Evolutionary conservation across 106 monocot species (phyloP), one percentile per base, ranked within the genome.

Genomic region (Dioscorea zingiberensis): DNA sequence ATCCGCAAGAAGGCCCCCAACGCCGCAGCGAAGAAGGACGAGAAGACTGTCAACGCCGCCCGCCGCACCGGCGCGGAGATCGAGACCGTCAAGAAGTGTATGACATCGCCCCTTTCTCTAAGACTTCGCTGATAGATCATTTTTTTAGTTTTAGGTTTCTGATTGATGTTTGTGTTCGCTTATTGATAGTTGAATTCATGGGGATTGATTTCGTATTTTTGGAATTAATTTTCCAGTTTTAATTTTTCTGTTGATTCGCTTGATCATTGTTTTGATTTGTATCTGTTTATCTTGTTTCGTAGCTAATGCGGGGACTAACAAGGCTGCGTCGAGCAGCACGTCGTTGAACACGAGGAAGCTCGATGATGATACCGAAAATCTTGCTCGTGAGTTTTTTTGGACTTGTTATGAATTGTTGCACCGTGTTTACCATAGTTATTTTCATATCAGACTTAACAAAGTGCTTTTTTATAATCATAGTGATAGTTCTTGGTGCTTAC

Each of bases 21-120:
- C 73, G 60, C 95, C 66, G 91, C 91, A 70, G 95, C 95, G 59
- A 91, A 85, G 76, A 95, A 88, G 79, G 95, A 95, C 76, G 95
- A 91, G 81, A 95, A 95, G 70, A 79, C 91, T 63, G 91, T 91
- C 85, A 95, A 95, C 88, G 95, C 95, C 60, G 95, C 95, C 60
- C 82, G 95, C 24, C 85, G 95, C 59, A 77, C 73, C 63, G 95
- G 95, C 58, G 95, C 87, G 13, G 95, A 95, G 30, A 88, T 95
- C 83, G 95, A 95, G 62, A 87, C 85, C 63, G 22, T 91, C 45
- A 95, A 73, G 67, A 95, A 95, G 65, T 85, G 95, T 95, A 77
- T 13, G 12, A 6, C 47, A 38, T 38, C 38, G 6, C 4, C 38
- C 38, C 4, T 6, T 38, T 38, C 38, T 38, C 38, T 1, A 10